These are phyloP conservation scores for Apiospora hydei DNA, from an alignment of 2,329 filamentous ascomycete species.

Conservation along the genomic window DNA sequence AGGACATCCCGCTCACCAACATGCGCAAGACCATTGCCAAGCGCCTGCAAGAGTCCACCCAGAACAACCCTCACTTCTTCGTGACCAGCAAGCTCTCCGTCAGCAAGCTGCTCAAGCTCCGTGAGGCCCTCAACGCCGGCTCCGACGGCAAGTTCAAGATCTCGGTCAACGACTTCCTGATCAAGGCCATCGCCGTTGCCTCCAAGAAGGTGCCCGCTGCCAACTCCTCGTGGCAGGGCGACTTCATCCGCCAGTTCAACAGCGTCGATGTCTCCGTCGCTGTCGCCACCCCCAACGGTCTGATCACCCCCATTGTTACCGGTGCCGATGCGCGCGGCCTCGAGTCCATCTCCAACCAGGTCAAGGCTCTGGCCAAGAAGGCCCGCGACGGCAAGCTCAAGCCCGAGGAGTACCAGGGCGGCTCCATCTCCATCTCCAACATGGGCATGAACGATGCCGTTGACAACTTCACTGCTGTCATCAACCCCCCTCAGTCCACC, in stretches of 20 bases:
- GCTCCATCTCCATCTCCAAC: constrained; percentile 99
- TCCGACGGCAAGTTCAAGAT: constrained; percentile 97
- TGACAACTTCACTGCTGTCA: constrained; percentile 96
- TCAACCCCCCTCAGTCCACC: constrained; percentile 97
- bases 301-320: constrained; percentile 98
- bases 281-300: constrained; percentile 88
- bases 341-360: constrained; percentile 82
- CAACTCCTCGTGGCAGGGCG: constrained; percentile 94
- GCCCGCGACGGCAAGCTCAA: constrained; percentile 98
- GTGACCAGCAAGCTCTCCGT: constrained; percentile 92
- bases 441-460: constrained; percentile 99
- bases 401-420: constrained; percentile 99
- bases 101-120: constrained; percentile 93
- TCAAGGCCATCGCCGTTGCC: constrained; percentile 92
- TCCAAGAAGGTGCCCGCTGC: constrained; percentile 93
- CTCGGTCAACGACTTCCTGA: constrained; percentile 99
- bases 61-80: constrained; percentile 98
- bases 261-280: constrained; percentile 95
- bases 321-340: constrained; percentile 87
- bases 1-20: constrained; percentile 83
- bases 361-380: constrained; percentile 97
- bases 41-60: constrained; percentile 86
- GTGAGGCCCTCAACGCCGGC: constrained; percentile 87
- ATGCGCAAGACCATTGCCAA: constrained; percentile 99
- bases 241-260: constrained; percentile 91